Evolutionary conservation across 495 filamentous ascomycete genomes (phyloP), one percentile per base, ranked within the genome.

Genomic region (Pseudoneurospora amorphoporcata): DNA sequence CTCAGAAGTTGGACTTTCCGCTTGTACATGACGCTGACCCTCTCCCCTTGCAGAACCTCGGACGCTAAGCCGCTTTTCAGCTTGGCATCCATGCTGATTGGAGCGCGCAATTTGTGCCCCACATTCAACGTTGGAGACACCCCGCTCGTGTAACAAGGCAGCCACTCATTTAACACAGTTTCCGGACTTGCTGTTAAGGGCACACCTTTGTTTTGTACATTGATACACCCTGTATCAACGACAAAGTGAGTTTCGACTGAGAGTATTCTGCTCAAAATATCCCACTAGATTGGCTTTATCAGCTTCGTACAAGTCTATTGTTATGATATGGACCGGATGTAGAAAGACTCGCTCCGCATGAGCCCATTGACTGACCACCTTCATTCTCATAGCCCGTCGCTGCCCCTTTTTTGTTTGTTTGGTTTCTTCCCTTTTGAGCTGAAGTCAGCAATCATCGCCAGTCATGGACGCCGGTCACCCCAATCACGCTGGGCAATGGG

Each of bases 391-490:
- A 65, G 53, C 53, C 53, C 14, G 53, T 37, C 53, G 53, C 29
- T 65, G 53, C 29, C 53, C 29, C 53, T 65, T 32, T 61, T 65
- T 4, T 16, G 53, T 37, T 17, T 37, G 53, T 65, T 65, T 35
- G 14, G 53, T 16, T 65, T 65, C 29, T 65, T 65, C 29, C 29
- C 14, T 65, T 17, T 35, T 65, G 53, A 65, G 53, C 29, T 65
- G 53, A 65, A 65, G 53, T 23, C 29, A 37, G 53, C 53, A 65
- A 65, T 19, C 41, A 9, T 19, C 37, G 72, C 3, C 39, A 37
- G 42, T 38, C 39, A 80, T 80, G 78, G 78, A 80, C 23, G 76
- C 76, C 53, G 53, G 47, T 69, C 77, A 79, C 70, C 71, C 65
- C 42, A 70, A 42, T 39, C 73, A 74, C 58, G 72, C 76, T 35